phyloP scores from a whole-genome alignment of 1,284 basidiomycete species.

The Ganoderma resinaceum region DNA sequence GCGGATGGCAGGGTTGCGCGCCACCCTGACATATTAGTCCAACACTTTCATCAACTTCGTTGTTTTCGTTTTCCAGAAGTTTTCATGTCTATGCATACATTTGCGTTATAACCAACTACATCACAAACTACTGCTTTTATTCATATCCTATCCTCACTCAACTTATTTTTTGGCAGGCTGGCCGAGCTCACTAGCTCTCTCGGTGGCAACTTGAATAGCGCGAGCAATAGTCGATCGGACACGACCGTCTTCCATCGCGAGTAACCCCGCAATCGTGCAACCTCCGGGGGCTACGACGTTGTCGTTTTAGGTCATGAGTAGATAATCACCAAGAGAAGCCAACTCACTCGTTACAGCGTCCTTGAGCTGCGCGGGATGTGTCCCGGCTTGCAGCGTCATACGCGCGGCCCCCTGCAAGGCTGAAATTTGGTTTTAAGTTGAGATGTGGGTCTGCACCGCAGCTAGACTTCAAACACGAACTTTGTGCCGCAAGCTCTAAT shows the following conservation, averaged over 20 bases:
- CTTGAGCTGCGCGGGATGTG: conserved; percentile 96
- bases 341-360: conserved; percentile 95
- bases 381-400: conserved; percentile 89
- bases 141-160: neutral
- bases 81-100: no score
- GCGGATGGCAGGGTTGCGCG: no score
- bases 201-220: conserved; percentile 93
- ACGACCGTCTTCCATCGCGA: conserved; percentile 94
- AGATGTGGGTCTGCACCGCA: neutral
- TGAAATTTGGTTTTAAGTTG: conserved; percentile 41
- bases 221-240: conserved; percentile 96
- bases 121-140: neutral
- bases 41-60: no score
- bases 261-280: conserved; percentile 96
- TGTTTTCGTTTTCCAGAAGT: neutral
- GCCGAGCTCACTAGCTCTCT: conserved; percentile 84
- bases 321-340: neutral
- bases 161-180: conserved; percentile 39
- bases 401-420: conserved; percentile 97
- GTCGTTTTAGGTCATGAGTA: neutral
- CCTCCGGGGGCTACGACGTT: conserved; percentile 86
- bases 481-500: conserved; percentile 94
- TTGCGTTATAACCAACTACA: neutral
- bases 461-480: conserved; percentile 53
- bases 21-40: no score